Conservation (phyloP, 805 yeast species). For the Pichia membranifaciens region DNA sequence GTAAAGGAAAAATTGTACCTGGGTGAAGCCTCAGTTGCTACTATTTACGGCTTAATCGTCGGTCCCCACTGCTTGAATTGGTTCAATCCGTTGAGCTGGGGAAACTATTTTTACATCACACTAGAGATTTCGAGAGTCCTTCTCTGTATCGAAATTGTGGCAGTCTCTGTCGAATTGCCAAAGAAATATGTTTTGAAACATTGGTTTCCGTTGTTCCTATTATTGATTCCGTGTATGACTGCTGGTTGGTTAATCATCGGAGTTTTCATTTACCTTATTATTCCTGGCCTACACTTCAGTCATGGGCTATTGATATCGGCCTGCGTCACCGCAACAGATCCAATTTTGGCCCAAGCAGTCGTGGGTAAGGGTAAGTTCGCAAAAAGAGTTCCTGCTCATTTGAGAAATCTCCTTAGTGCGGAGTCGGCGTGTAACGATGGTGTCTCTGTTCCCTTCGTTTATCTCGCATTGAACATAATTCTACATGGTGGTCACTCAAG, state of each 20-base stretch:
- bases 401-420: conserved; percentile 56
- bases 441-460: conserved; percentile 64
- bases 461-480: conserved; percentile 49
- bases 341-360: conserved; percentile 66
- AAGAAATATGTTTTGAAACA: conserved; percentile 56
- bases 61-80: conserved; percentile 56
- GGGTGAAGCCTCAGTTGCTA: conserved; percentile 64
- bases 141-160: conserved; percentile 63
- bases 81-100: conserved; percentile 55
- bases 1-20: conserved; percentile 54
- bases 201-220: conserved; percentile 51
- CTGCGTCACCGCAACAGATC: conserved; percentile 75
- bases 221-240: conserved; percentile 65
- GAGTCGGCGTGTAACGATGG: conserved; percentile 79
- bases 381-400: conserved; percentile 55
- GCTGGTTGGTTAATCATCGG: conserved; percentile 65
- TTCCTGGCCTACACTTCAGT: conserved; percentile 50
- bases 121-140: conserved; percentile 57
- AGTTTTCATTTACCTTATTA: conserved; percentile 52
- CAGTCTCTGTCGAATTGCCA: conserved; percentile 70
- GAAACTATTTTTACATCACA: conserved; percentile 48
- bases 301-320: conserved; percentile 58
- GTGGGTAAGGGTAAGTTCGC: conserved; percentile 72
- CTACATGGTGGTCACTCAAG: conserved; percentile 42
- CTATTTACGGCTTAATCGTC: conserved; percentile 54